These are phyloP conservation scores for Schwanniomyces occidentalis DNA, from an alignment of 805 yeast genomes.

Conservation along the genomic window DNA sequence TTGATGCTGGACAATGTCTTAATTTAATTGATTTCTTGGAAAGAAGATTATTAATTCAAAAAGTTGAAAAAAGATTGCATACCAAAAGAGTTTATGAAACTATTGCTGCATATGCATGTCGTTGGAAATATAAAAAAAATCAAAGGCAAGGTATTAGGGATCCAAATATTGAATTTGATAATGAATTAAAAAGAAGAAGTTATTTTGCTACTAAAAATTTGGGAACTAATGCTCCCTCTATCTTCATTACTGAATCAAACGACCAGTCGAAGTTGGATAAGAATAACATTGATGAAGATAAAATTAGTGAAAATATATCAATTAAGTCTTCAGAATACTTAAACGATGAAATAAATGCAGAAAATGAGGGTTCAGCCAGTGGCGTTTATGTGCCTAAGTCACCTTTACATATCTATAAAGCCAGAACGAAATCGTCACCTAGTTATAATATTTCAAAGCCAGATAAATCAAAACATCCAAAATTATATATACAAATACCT, in stretches of 20 bases:
- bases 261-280: conserved; percentile 6
- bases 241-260: conserved; percentile 11
- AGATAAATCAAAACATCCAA: conserved; percentile 12
- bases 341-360: conserved; percentile 7
- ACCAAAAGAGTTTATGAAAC: conserved; percentile 46
- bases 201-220: conserved; percentile 23
- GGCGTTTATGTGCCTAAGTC: conserved; percentile 33
- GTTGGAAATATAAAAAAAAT: conserved; percentile 45
- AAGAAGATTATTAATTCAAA: conserved; percentile 56
- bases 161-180: conserved; percentile 25
- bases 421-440: too few species aligned
- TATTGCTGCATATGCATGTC: conserved; percentile 46
- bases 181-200: conserved; percentile 23
- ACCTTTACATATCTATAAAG: conserved; percentile 24
- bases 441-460: not conserved
- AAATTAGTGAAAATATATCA: conserved; percentile 2
- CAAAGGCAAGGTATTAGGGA: conserved; percentile 26
- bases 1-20: conserved; percentile 75
- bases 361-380: conserved; percentile 17
- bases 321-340: not conserved
- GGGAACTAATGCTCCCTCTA: conserved; percentile 15
- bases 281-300: conserved; percentile 7
- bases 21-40: conserved; percentile 71
- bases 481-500: conserved; percentile 19
- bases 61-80: conserved; percentile 49